A percentile compares a stretch with the other conserved stretches of the same genome.
These are phyloP conservation scores for Phytopythium helicoides DNA, from an alignment of 352 stramenopile genomes.

Conservation along the genomic window DNA sequence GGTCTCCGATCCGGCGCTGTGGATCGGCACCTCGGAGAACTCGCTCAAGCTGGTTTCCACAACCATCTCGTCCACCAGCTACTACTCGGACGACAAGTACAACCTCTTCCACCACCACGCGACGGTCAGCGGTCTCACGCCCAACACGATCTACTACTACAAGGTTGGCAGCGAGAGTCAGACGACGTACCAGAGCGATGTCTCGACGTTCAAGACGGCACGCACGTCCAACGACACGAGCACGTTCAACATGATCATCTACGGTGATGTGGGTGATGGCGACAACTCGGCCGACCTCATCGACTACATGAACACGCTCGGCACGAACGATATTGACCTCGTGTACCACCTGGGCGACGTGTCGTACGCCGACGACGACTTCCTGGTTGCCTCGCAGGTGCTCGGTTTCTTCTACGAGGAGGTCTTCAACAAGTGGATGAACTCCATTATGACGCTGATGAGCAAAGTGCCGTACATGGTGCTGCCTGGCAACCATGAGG, in stretches of 20 bases:
- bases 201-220: conserved; percentile 31
- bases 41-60: conserved; percentile 10
- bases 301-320: conserved; percentile 33
- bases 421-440: conserved; percentile 69
- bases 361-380: conserved; percentile 37
- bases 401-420: conserved; percentile 37
- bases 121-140: conserved; percentile 15
- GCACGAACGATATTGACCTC: conserved; percentile 18
- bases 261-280: conserved; percentile 40
- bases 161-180: conserved; percentile 22
- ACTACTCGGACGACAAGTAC: conserved; percentile 53
- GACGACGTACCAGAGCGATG: conserved; percentile 18
- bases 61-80: conserved; percentile 17
- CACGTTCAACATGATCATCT: conserved; percentile 40
- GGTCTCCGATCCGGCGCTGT: conserved; percentile 15
- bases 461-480: conserved; percentile 68
- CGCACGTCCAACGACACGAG: conserved; percentile 12
- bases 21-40: conserved; percentile 28
- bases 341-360: conserved; percentile 41
- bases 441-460: conserved; percentile 31
- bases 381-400: conserved; percentile 14
- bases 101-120: conserved; percentile 42
- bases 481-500: conserved; percentile 63
- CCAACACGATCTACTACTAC: conserved; percentile 24
- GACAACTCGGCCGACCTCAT: conserved; percentile 28